These are phyloP conservation scores for Solanum virginianum DNA, from an alignment of 257 asterid genomes.

Conservation along the genomic window DNA sequence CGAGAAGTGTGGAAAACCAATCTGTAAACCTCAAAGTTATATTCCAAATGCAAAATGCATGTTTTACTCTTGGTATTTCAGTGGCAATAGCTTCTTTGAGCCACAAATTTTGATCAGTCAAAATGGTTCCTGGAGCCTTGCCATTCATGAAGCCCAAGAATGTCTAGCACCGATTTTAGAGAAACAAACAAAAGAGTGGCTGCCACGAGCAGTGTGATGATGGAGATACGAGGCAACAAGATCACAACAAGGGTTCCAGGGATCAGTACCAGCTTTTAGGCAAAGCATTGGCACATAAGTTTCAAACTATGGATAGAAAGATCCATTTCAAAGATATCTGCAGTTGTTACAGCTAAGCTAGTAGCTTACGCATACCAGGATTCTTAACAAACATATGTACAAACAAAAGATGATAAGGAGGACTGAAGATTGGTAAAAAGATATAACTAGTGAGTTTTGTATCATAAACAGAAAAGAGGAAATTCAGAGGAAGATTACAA, in stretches of 20 bases:
- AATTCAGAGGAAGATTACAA: not conserved
- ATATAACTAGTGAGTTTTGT: not conserved
- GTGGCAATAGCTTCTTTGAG: conserved; percentile 83
- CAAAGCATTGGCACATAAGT: conserved; percentile 29
- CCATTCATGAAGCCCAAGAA: conserved; percentile 87
- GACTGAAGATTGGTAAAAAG: not conserved
- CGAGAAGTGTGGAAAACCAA: conserved; percentile 85
- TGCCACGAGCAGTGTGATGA: conserved; percentile 1
- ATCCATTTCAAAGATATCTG: not conserved
- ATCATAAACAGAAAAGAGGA: not conserved
- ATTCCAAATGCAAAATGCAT: conserved; percentile 96
- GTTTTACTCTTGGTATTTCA: conserved; percentile 81
- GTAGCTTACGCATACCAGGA: not conserved
- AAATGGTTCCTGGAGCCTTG: conserved; percentile 81
- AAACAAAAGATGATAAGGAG: not conserved
- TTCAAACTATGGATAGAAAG: not conserved
- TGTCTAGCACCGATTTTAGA: conserved; percentile 24
- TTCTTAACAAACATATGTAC: not conserved
- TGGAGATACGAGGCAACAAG: not conserved
- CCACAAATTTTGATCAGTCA: conserved; percentile 87
- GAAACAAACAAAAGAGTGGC: not conserved
- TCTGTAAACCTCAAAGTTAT: conserved; percentile 85
- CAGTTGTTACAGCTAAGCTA: not conserved
- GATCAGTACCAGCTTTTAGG: conserved; percentile 12
- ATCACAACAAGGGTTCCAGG: not conserved